phyloP scores from a whole-genome alignment of 2,329 filamentous ascomycete genomes.

The Fusarium heterosporum region DNA sequence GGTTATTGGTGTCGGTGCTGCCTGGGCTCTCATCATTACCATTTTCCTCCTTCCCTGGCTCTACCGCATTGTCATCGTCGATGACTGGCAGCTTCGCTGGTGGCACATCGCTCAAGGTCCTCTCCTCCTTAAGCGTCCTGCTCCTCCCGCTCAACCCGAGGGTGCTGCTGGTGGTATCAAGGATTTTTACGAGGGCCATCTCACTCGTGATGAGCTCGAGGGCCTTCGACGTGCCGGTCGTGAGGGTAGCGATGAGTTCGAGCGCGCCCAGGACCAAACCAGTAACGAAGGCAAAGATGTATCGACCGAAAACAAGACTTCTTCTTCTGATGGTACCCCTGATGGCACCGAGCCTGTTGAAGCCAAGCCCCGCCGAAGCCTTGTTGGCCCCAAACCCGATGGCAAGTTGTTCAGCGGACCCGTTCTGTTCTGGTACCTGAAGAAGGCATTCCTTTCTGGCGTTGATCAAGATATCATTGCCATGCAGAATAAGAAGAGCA shows the following conservation, averaged over 20 bases:
- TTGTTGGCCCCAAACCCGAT: slow-evolving; percentile 41
- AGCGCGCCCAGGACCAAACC: slow-evolving; percentile 33
- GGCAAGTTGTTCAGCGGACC: slow-evolving; percentile 13
- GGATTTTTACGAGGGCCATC: slow-evolving; percentile 68
- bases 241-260: slow-evolving; percentile 39
- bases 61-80: slow-evolving; percentile 66
- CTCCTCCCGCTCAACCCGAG: slow-evolving; percentile 70
- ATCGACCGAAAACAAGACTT: slow-evolving; percentile 40
- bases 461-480: slow-evolving; percentile 47
- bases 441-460: slow-evolving; percentile 42
- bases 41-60: slow-evolving; percentile 70
- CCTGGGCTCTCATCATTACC: slow-evolving; percentile 59
- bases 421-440: slow-evolving; percentile 44
- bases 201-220: slow-evolving; percentile 64
- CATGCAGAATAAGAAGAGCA: slow-evolving; percentile 56
- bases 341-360: slow-evolving; percentile 14
- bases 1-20: slow-evolving; percentile 65
- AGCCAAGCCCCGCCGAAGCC: slow-evolving; percentile 30
- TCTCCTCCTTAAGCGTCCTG: slow-evolving; percentile 60
- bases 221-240: slow-evolving; percentile 52
- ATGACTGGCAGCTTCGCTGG: slow-evolving; percentile 71
- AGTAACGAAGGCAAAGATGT: slow-evolving; percentile 44
- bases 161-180: slow-evolving; percentile 67
- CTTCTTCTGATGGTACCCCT: background rate
- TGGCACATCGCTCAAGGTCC: slow-evolving; percentile 67